Conservation (phyloP, 1,139 yeast genomes). For the Scheffersomyces lignicola region DNA sequence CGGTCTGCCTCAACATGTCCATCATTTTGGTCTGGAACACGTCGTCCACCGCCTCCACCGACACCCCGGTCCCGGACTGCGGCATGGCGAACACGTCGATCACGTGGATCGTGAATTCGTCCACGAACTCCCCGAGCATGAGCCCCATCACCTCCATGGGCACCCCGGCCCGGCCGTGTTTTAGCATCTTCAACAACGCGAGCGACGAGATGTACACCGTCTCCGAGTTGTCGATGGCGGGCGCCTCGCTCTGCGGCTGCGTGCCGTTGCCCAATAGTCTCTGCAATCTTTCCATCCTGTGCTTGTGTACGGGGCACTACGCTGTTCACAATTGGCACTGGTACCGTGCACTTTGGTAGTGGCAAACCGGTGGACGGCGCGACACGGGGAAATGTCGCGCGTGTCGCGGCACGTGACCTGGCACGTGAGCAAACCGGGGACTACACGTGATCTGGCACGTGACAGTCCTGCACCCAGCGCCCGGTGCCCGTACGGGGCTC, state of each 20-base stretch:
- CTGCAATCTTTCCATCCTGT: constrained; percentile 69
- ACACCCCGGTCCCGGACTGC: constrained; percentile 96
- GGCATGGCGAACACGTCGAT: constrained; percentile 99
- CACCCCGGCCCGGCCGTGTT: constrained; percentile 98
- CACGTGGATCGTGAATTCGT: constrained; percentile 95
- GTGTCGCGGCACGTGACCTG: background rate
- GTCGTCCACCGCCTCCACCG: constrained; percentile 99
- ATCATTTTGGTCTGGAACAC: constrained; percentile 99
- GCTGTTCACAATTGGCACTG: too few species aligned
- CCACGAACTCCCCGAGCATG: constrained; percentile 98
- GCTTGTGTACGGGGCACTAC: too few species aligned
- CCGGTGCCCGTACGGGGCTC: too few species aligned
- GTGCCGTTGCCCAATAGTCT: constrained; percentile 66
- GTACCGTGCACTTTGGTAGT: too few species aligned
- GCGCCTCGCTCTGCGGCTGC: constrained; percentile 62
- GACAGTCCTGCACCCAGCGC: too few species aligned
- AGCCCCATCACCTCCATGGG: constrained; percentile 99
- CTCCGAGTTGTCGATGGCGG: constrained; percentile 91
- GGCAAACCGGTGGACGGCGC: too few species aligned
- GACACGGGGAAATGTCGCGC: too few species aligned
- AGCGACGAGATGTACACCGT: constrained; percentile 95
- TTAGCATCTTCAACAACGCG: constrained; percentile 93
- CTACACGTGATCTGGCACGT: too few species aligned
- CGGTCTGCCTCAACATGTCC: constrained; percentile 99
- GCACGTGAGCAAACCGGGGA: background rate